phyloP scores from a whole-genome alignment of 257 asterid species.

The Solanum acaule region DNA sequence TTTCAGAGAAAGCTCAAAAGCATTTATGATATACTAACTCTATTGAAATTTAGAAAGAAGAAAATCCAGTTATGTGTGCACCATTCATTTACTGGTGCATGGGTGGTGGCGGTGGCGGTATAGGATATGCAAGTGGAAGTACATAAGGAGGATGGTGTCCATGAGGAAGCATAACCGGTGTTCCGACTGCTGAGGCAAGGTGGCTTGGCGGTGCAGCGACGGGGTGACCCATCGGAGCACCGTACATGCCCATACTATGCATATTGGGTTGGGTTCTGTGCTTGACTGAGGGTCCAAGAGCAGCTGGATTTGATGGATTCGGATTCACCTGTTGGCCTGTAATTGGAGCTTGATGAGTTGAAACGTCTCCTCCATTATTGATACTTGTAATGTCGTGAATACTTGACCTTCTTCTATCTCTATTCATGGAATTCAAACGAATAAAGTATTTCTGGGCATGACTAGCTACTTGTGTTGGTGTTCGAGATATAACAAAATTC shows the following conservation, averaged over 20 bases:
- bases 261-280: constrained; percentile 46
- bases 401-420: constrained; percentile 90
- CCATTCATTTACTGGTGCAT: constrained; percentile 36
- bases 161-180: constrained; percentile 78
- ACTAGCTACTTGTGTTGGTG: constrained; percentile 95
- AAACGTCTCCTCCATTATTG: constrained; percentile 46
- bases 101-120: constrained; percentile 41
- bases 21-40: background rate
- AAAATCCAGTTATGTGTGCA: background rate
- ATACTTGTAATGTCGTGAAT: constrained; percentile 86
- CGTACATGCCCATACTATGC: constrained; percentile 57
- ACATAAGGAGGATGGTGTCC: constrained; percentile 51
- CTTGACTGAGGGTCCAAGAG: constrained; percentile 31
- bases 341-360: constrained; percentile 54
- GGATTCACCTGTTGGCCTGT: constrained; percentile 59
- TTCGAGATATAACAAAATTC: constrained; percentile 75
- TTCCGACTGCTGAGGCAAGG: constrained; percentile 73
- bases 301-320: constrained; percentile 17
- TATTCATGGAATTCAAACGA: constrained; percentile 74
- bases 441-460: constrained; percentile 95
- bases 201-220: constrained; percentile 59
- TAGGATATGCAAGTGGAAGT: constrained; percentile 57
- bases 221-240: constrained; percentile 81
- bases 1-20: background rate
- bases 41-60: background rate